A percentile compares a stretch with the other conserved stretches of the same genome.
These are phyloP conservation scores for Taphrina pruni DNA, from an alignment of 1,139 yeast genomes.

Conservation along the genomic window DNA sequence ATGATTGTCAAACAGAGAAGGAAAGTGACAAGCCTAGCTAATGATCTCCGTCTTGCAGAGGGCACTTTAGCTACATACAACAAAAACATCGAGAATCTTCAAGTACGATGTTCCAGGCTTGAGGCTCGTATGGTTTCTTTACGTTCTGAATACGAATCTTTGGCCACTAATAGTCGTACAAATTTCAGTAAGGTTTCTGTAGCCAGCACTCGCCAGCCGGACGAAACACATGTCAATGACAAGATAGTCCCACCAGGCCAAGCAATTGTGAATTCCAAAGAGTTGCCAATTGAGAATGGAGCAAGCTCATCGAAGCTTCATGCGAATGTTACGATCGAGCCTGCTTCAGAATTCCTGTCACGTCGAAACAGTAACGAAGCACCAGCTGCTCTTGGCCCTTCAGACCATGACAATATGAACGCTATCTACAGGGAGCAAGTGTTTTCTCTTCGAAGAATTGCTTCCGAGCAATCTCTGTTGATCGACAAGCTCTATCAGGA, in stretches of 20 bases:
- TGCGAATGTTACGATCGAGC: not conserved
- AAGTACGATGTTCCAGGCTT: not conserved
- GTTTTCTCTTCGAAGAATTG: not conserved
- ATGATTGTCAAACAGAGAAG: not conserved
- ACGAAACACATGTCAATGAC: not conserved
- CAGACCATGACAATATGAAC: not conserved
- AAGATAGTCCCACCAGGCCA: not conserved
- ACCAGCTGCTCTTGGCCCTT: not conserved
- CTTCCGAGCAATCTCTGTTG: not conserved
- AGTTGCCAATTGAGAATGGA: too few relatives aligned
- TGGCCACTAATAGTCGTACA: not conserved
- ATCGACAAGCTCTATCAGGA: conserved; percentile 12
- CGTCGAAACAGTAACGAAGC: not conserved
- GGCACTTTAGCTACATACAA: not conserved
- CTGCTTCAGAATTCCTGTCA: not conserved
- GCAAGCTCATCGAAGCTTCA: not conserved
- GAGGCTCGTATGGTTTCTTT: not conserved
- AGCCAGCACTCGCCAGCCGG: not conserved
- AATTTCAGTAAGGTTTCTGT: not conserved
- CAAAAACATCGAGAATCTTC: not conserved
- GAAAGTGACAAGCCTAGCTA: not conserved
- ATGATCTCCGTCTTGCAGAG: not conserved
- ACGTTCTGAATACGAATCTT: not conserved
- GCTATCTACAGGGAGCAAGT: conserved; percentile 10
- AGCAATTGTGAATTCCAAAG: not conserved